Evolutionary conservation across 257 asterid genomes (phyloP).

Genomic region (Apocynum venetum): DNA sequence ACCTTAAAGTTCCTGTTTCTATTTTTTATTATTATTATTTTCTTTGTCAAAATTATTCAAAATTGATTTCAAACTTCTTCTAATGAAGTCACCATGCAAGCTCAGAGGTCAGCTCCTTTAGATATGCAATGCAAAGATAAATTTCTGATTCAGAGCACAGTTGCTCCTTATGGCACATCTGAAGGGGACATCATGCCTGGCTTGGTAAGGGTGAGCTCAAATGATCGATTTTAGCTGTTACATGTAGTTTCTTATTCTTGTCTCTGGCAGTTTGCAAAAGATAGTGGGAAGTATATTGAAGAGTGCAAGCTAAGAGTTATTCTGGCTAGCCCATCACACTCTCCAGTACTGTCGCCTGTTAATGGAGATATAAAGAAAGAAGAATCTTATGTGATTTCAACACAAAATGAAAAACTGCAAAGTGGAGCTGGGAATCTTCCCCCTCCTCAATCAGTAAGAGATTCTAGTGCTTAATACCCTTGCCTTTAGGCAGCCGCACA

Average conservation of each 20-base stretch:
- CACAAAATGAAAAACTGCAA: slow-evolving; percentile 34
- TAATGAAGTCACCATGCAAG: slow-evolving; percentile 79
- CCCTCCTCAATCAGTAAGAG: slow-evolving; percentile 44
- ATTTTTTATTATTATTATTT: neutral
- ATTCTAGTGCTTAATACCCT: slow-evolving; percentile 4
- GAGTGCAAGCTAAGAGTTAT: slow-evolving; percentile 79
- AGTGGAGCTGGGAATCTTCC: slow-evolving; percentile 46
- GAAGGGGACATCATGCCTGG: slow-evolving; percentile 66
- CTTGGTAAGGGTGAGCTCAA: slow-evolving; percentile 49
- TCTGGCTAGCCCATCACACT: slow-evolving; percentile 48
- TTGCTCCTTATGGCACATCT: slow-evolving; percentile 63
- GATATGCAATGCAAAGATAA: slow-evolving; percentile 83
- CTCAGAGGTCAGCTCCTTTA: slow-evolving; percentile 57
- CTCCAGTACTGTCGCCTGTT: slow-evolving; percentile 45
- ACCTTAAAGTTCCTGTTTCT: neutral
- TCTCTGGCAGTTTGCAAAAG: slow-evolving; percentile 57
- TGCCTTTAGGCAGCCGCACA: neutral
- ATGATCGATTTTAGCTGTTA: slow-evolving; percentile 17
- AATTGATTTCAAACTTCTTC: slow-evolving; percentile 10
- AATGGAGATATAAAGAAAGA: slow-evolving; percentile 48
- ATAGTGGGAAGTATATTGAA: slow-evolving; percentile 49
- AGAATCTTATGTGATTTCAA: slow-evolving; percentile 29
- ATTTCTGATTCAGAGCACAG: slow-evolving; percentile 74
- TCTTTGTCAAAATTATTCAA: neutral
- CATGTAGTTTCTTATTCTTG: slow-evolving; percentile 19